A percentile compares a stretch with the other conserved stretches of the same genome.
Evolutionary conservation across 768 basidiomycete species (phyloP).

Genomic region (Calocybe cyanea): DNA sequence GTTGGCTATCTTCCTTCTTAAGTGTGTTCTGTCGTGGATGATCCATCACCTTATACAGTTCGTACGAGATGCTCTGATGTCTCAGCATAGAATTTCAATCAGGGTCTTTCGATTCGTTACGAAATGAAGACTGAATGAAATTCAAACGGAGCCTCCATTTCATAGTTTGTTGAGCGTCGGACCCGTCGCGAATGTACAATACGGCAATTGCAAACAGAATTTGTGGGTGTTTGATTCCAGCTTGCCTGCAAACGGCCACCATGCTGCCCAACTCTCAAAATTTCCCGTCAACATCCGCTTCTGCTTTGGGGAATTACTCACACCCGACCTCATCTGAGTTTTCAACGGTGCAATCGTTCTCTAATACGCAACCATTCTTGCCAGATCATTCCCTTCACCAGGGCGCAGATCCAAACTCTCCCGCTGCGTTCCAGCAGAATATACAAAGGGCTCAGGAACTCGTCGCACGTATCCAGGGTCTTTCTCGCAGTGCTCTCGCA

Average conservation of each 20-base stretch:
- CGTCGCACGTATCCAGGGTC: slow-evolving; percentile 42
- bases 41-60: too few relatives aligned
- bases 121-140: too few relatives aligned
- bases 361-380: slow-evolving; percentile 11
- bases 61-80: too few relatives aligned
- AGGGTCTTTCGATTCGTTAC: too few relatives aligned
- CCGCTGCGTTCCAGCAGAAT: slow-evolving; percentile 60
- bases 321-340: slow-evolving; percentile 5
- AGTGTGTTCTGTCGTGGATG: too few relatives aligned
- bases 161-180: too few relatives aligned
- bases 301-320: slow-evolving; percentile 3
- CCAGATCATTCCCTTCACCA: slow-evolving; percentile 24
- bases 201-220: too few relatives aligned
- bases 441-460: slow-evolving; percentile 45
- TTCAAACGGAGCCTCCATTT: too few relatives aligned
- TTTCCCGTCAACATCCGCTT: slow-evolving; percentile 9
- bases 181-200: too few relatives aligned
- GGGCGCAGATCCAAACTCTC: slow-evolving; percentile 52
- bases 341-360: slow-evolving; percentile 7
- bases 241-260: too few relatives aligned
- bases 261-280: slow-evolving; percentile 13
- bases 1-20: too few relatives aligned
- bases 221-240: slow-evolving; percentile 57
- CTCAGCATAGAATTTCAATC: too few relatives aligned
- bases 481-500: slow-evolving; percentile 44